Conservation (phyloP, 1,139 yeast genomes). For the Yamadazyma triangularis region DNA sequence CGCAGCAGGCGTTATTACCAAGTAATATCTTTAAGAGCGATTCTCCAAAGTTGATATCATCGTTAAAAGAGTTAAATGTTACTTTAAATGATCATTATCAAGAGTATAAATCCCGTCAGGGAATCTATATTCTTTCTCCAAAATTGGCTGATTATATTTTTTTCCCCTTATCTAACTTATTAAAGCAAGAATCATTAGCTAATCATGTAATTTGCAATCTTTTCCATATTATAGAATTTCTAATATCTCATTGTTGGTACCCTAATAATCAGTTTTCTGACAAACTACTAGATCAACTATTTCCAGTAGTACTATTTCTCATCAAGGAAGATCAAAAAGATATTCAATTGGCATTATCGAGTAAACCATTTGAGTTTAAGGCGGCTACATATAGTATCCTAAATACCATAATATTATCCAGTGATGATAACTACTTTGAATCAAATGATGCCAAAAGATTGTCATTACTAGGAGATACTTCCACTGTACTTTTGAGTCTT, state of each 20-base stretch:
- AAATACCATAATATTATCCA: conserved; percentile 1
- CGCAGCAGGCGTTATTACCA: conserved; percentile 17
- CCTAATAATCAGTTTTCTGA: conserved; percentile 17
- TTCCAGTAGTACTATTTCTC: conserved; percentile 29
- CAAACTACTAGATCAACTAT: conserved; percentile 30
- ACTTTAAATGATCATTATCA: conserved; percentile 14
- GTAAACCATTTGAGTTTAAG: conserved; percentile 16
- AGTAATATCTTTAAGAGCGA: conserved; percentile 11
- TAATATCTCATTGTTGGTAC: conserved; percentile 29
- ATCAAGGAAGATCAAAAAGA: conserved; percentile 12
- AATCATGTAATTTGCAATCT: conserved; percentile 18
- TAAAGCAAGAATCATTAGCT: conserved; percentile 24
- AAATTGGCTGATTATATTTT: conserved; percentile 41
- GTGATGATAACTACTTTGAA: conserved; percentile 4
- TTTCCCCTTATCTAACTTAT: conserved; percentile 33
- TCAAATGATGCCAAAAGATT: conserved; percentile 7
- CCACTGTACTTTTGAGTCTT: conserved; percentile 6
- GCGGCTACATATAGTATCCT: conserved; percentile 11
- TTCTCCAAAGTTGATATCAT: conserved; percentile 9
- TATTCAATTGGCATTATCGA: conserved; percentile 3
- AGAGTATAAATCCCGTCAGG: background rate
- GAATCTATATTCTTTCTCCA: conserved; percentile 22
- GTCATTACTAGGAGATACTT: conserved; percentile 11
- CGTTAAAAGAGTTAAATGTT: conserved; percentile 9
- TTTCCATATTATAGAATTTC: conserved; percentile 25